A percentile compares a stretch with the other conserved stretches of the same genome.
Evolutionary conservation across 129 eudicot genomes (phyloP).

Genomic region (Tagetes erecta): DNA sequence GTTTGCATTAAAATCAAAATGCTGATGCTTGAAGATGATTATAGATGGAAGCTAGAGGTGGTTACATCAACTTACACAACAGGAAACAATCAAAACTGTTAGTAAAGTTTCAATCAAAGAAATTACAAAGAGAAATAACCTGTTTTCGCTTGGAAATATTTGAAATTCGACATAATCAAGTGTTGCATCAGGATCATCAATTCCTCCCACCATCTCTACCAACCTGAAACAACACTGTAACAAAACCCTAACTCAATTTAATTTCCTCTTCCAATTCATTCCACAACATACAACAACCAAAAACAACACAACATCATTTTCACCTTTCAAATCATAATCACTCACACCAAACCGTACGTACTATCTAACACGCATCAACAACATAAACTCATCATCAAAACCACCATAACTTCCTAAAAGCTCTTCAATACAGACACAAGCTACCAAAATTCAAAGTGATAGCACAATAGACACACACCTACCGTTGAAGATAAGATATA

Average conservation of each 20-base stretch:
- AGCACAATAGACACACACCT: conserved; percentile 22
- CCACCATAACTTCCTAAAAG: background rate
- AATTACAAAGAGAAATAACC: conserved; percentile 41
- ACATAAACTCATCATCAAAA: conserved; percentile 23
- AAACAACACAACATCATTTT: background rate
- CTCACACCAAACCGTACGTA: background rate
- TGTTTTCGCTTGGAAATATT: conserved; percentile 62
- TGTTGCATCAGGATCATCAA: conserved; percentile 45
- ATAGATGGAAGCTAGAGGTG: background rate
- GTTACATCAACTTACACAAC: conserved; percentile 1
- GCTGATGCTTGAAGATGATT: conserved; percentile 3
- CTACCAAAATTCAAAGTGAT: background rate
- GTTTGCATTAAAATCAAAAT: background rate
- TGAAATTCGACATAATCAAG: conserved; percentile 70
- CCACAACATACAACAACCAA: background rate
- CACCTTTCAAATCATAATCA: background rate
- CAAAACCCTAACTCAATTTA: conserved; percentile 10
- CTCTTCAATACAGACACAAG: background rate
- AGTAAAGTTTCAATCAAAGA: background rate
- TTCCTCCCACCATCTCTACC: conserved; percentile 58
- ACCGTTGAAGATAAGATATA: conserved; percentile 47
- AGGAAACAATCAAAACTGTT: background rate
- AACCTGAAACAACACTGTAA: conserved; percentile 31
- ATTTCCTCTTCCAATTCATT: conserved; percentile 15
- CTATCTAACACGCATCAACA: conserved; percentile 7